A percentile compares a stretch with the other conserved stretches of the same genome.
phyloP scores from a whole-genome alignment of 768 basidiomycete species.

The Calocybe gangraenosa region DNA sequence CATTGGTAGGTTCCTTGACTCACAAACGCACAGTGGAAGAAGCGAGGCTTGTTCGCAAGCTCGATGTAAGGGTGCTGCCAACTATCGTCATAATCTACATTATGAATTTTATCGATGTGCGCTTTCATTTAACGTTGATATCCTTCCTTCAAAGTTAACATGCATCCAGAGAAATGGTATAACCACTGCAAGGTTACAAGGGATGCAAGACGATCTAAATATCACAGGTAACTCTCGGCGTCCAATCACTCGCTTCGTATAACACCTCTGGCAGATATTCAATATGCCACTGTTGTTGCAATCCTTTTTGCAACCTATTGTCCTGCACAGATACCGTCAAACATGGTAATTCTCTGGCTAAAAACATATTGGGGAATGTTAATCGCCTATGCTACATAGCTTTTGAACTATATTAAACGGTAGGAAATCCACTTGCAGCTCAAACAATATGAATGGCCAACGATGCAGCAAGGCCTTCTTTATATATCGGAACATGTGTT shows the following conservation, averaged over 20 bases:
- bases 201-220: constrained; percentile 44
- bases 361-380: not conserved
- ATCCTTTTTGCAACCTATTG: constrained; percentile 56
- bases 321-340: constrained; percentile 63
- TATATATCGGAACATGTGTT: constrained; percentile 59
- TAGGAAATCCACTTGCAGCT: too few relatives aligned
- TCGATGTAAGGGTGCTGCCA: constrained; percentile 54
- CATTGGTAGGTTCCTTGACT: too few relatives aligned
- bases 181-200: constrained; percentile 46
- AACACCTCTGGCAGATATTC: constrained; percentile 34
- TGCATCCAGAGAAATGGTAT: constrained; percentile 41
- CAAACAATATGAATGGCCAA: too few relatives aligned
- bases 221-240: constrained; percentile 30
- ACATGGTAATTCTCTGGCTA: constrained; percentile 42
- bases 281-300: constrained; percentile 50
- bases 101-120: constrained; percentile 67
- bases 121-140: constrained; percentile 6
- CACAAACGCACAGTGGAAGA: too few relatives aligned
- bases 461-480: constrained; percentile 41
- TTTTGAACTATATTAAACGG: constrained; percentile 53
- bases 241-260: constrained; percentile 1
- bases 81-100: constrained; percentile 56
- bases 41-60: constrained; percentile 52
- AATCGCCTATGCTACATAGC: constrained; percentile 24
- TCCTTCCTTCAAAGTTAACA: not conserved